These are phyloP conservation scores for Aspergillus indologenus DNA, from an alignment of 495 filamentous ascomycete genomes.

Conservation along the genomic window DNA sequence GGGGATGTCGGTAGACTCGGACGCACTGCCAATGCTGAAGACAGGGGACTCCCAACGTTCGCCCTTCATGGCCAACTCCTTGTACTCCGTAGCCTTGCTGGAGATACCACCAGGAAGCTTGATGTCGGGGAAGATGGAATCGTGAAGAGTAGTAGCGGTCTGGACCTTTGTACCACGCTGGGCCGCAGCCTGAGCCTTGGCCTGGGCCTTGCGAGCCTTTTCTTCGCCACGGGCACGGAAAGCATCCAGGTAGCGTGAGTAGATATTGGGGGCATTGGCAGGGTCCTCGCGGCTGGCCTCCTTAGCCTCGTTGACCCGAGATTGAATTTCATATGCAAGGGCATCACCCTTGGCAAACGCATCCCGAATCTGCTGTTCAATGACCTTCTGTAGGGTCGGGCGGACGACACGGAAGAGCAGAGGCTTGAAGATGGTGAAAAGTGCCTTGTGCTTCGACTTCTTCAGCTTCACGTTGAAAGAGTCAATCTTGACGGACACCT, in stretches of 20 bases:
- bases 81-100: conserved; percentile 93
- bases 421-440: conserved; percentile 87
- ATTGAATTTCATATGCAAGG: conserved; percentile 70
- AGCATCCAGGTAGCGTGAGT: conserved; percentile 75
- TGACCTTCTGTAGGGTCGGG: conserved; percentile 77
- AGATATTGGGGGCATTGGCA: conserved; percentile 78
- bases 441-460: conserved; percentile 89
- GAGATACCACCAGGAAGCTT: conserved; percentile 87
- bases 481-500: conserved; percentile 78
- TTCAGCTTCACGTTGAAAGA: conserved; percentile 85
- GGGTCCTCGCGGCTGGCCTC: conserved; percentile 67
- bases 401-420: conserved; percentile 78
- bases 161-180: conserved; percentile 67
- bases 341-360: conserved; percentile 68
- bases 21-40: conserved; percentile 82
- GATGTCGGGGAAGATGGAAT: conserved; percentile 86
- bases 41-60: conserved; percentile 94
- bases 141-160: conserved; percentile 81
- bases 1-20: conserved; percentile 68
- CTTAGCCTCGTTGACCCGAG: conserved; percentile 72
- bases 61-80: conserved; percentile 79
- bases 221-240: conserved; percentile 69
- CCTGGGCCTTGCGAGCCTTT: conserved; percentile 69
- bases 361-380: conserved; percentile 84
- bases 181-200: conserved; percentile 55